Evolutionary conservation across 805 yeast species (phyloP).

Genomic region (Lachancea quebecensis): DNA sequence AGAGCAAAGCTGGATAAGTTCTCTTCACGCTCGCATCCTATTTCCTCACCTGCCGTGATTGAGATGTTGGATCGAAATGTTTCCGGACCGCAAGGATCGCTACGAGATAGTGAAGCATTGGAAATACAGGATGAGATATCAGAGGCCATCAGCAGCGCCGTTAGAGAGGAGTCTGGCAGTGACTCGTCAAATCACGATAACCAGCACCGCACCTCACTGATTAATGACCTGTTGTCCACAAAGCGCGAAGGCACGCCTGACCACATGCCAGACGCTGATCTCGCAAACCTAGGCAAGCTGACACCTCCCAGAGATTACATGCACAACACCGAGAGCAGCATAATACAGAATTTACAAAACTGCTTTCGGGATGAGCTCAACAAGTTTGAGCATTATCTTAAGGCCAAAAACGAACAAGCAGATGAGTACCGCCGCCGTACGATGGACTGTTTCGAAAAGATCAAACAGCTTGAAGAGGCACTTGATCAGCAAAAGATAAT

Average conservation of each 20-base stretch:
- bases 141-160: conserved; percentile 4
- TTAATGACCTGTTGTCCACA: conserved; percentile 3
- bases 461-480: background rate
- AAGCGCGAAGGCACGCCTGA: conserved; percentile 1
- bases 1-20: background rate
- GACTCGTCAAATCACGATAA: conserved; percentile 1
- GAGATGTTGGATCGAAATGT: conserved; percentile 19
- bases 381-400: conserved; percentile 3
- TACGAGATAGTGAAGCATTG: background rate
- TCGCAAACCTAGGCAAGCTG: conserved; percentile 1
- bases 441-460: background rate
- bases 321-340: background rate
- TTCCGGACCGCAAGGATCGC: background rate
- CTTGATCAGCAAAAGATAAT: conserved; percentile 5
- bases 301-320: conserved; percentile 2
- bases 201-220: conserved; percentile 1
- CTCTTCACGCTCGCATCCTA: background rate
- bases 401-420: conserved; percentile 2
- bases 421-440: conserved; percentile 3
- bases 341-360: conserved; percentile 1
- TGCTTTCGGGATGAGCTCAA: conserved; percentile 3
- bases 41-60: conserved; percentile 23
- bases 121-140: conserved; percentile 3
- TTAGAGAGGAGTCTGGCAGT: conserved; percentile 1
- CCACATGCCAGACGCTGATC: background rate